Conservation (phyloP, 805 yeast genomes). For the Sungouiozyma intestinalis region DNA sequence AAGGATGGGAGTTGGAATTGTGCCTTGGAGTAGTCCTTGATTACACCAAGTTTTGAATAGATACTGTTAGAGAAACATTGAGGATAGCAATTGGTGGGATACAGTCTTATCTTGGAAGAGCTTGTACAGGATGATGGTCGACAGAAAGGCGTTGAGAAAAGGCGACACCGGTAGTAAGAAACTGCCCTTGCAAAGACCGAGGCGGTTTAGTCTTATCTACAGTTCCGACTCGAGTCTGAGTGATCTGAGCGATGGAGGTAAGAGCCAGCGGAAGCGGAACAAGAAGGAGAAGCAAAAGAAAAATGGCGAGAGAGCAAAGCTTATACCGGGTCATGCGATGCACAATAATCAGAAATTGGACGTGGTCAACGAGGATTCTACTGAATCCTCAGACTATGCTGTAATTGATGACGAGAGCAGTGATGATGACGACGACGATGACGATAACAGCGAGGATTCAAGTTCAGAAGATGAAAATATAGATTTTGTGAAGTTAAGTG, state of each 20-base stretch:
- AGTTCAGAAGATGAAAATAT: constrained; percentile 59
- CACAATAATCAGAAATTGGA: constrained; percentile 17
- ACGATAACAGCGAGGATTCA: constrained; percentile 33
- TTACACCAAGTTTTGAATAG: too few relatives aligned
- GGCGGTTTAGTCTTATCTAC: constrained; percentile 35
- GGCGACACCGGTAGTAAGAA: constrained; percentile 3
- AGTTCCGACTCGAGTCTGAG: constrained; percentile 34
- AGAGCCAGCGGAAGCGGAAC: constrained; percentile 6
- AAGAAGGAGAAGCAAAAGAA: constrained; percentile 20
- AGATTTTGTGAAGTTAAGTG: constrained; percentile 63
- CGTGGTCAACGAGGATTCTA: constrained; percentile 12
- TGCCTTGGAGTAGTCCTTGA: too few relatives aligned
- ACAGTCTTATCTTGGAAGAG: too few relatives aligned
- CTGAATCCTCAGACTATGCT: constrained; percentile 19
- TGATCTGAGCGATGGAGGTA: constrained; percentile 30
- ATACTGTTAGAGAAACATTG: constrained; percentile 2
- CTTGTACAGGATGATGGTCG: neutral
- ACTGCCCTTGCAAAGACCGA: constrained; percentile 19
- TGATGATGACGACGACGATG: constrained; percentile 31
- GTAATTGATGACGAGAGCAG: constrained; percentile 21
- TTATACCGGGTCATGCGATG: constrained; percentile 26
- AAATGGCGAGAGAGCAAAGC: constrained; percentile 27
- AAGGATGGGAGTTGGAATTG: neutral
- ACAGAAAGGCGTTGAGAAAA: constrained; percentile 2
- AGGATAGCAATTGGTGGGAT: constrained; percentile 1